Conservation (phyloP, 169 alveolate genomes). For the Plasmodium inui region DNA sequence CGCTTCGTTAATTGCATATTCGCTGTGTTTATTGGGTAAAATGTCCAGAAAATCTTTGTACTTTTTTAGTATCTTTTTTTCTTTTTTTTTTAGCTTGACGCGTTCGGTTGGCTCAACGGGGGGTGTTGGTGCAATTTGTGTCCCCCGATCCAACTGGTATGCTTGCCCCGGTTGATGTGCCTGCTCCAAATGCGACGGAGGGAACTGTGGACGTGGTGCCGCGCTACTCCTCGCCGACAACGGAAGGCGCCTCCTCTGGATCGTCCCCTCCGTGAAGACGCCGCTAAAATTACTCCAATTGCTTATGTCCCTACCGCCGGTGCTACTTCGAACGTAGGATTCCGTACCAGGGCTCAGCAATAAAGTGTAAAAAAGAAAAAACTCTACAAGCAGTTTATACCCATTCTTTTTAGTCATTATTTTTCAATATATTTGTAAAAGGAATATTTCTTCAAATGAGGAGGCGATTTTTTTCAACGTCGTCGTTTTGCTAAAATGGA, state of each 20-base stretch:
- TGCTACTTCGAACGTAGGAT: slow-evolving; percentile 8
- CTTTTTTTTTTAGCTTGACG: slow-evolving; percentile 68
- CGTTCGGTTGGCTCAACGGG: background rate
- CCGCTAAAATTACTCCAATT: background rate
- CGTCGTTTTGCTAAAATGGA: background rate
- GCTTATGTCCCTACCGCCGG: slow-evolving; percentile 7
- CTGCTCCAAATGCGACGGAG: background rate
- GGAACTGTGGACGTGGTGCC: background rate
- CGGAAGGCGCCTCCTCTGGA: background rate
- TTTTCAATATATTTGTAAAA: background rate
- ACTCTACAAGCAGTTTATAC: slow-evolving; percentile 29
- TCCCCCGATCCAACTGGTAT: background rate
- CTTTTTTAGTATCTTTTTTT: slow-evolving; percentile 60
- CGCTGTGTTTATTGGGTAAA: slow-evolving; percentile 40
- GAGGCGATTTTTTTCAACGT: background rate
- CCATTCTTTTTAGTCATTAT: slow-evolving; percentile 61
- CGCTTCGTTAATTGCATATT: slow-evolving; percentile 52
- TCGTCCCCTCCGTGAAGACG: background rate
- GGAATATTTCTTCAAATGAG: background rate
- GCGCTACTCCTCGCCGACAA: background rate
- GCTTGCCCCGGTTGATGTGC: too few species aligned
- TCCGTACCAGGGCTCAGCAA: background rate
- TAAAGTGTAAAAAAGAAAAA: slow-evolving; percentile 19
- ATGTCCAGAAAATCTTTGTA: slow-evolving; percentile 58
- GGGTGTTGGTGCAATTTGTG: background rate